Conservation (phyloP, 1,284 basidiomycete genomes). For the Naganishia sp. region DNA sequence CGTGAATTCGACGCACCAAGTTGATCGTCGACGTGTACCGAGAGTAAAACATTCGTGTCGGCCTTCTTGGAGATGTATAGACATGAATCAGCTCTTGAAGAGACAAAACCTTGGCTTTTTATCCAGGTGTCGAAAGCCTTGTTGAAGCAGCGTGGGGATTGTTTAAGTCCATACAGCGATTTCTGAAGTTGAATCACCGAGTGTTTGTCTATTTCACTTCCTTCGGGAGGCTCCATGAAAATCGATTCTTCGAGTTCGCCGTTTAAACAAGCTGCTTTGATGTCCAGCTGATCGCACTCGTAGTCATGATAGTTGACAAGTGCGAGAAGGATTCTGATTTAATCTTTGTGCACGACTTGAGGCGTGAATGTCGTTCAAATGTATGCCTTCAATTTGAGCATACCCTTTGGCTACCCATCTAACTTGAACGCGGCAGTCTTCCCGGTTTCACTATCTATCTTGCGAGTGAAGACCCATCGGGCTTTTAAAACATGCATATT, state of each 20-base stretch:
- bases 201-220: slow-evolving; percentile 25
- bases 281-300: slow-evolving; percentile 36
- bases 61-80: slow-evolving; percentile 13
- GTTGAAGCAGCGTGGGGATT: slow-evolving; percentile 40
- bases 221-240: slow-evolving; percentile 7
- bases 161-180: slow-evolving; percentile 41
- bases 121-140: slow-evolving; percentile 33
- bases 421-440: slow-evolving; percentile 45
- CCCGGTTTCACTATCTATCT: slow-evolving; percentile 33
- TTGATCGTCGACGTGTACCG: slow-evolving; percentile 41
- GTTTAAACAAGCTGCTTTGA: slow-evolving; percentile 27
- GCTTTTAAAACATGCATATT: background rate
- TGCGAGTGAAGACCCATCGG: slow-evolving; percentile 37
- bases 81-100: slow-evolving; percentile 32
- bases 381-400: slow-evolving; percentile 49
- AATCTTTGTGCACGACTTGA: slow-evolving; percentile 39
- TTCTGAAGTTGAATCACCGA: slow-evolving; percentile 35
- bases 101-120: slow-evolving; percentile 29
- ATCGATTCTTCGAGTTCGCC: slow-evolving; percentile 23
- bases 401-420: slow-evolving; percentile 41
- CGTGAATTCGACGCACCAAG: slow-evolving; percentile 36
- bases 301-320: slow-evolving; percentile 38
- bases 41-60: slow-evolving; percentile 21
- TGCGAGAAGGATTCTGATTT: slow-evolving; percentile 36
- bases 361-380: slow-evolving; percentile 37